Evolutionary conservation across 2,329 filamentous ascomycete genomes (phyloP).

Genomic region (Penicillium sp.): DNA sequence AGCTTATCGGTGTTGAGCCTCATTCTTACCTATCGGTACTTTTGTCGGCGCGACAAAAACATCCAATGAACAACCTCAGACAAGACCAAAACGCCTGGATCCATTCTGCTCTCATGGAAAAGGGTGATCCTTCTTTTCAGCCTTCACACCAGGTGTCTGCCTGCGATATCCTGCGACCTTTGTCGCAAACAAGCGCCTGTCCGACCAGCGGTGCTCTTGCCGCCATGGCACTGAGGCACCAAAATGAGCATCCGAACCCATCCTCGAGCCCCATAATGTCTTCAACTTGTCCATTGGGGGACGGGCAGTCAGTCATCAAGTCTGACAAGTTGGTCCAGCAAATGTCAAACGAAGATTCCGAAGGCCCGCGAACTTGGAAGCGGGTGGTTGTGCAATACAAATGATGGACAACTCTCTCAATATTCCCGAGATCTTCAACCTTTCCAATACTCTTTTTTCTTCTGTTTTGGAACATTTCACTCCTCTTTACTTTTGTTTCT

Average conservation of each 20-base stretch:
- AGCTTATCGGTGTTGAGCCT: slow-evolving; percentile 1
- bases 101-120: slow-evolving; percentile 16
- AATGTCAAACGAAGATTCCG: slow-evolving; percentile 32
- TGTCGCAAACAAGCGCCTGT: slow-evolving; percentile 17
- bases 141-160: slow-evolving; percentile 13
- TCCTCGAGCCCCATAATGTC: not conserved
- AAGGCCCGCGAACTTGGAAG: slow-evolving; percentile 36
- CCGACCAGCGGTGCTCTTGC: slow-evolving; percentile 25
- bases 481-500: too few relatives aligned
- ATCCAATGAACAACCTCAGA: not conserved
- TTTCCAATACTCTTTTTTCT: not conserved
- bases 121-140: not conserved
- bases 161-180: slow-evolving; percentile 21
- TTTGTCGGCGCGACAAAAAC: not conserved
- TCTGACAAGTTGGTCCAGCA: slow-evolving; percentile 35
- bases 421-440: not conserved
- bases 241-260: not conserved
- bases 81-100: not conserved
- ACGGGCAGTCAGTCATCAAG: slow-evolving; percentile 23
- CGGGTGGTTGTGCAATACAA: slow-evolving; percentile 40
- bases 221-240: slow-evolving; percentile 16
- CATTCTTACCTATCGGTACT: not conserved
- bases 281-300: not conserved
- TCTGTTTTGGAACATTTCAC: not conserved
- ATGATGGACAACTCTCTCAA: slow-evolving; percentile 17